Evolutionary conservation across 805 yeast species (phyloP).

Genomic region (Soucietia sequanensis): DNA sequence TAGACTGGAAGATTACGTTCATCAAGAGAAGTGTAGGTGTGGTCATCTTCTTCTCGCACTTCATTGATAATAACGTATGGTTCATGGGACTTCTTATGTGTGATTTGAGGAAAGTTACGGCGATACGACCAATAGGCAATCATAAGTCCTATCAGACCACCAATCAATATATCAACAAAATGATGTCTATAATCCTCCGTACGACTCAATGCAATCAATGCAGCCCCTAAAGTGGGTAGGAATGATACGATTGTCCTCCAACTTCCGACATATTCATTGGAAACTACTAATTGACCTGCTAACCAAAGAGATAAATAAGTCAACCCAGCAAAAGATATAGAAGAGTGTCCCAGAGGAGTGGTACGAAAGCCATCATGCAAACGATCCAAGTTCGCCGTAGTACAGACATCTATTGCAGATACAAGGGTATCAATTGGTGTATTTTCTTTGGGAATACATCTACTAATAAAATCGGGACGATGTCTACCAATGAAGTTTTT

Average conservation of each 20-base stretch:
- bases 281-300: slow-evolving; percentile 57
- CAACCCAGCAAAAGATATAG: slow-evolving; percentile 66
- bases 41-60: slow-evolving; percentile 5
- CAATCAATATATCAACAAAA: slow-evolving; percentile 77
- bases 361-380: slow-evolving; percentile 75
- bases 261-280: slow-evolving; percentile 50
- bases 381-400: slow-evolving; percentile 42
- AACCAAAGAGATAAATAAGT: slow-evolving; percentile 65
- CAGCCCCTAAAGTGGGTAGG: slow-evolving; percentile 66
- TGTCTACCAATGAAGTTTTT: slow-evolving; percentile 88
- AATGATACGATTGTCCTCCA: slow-evolving; percentile 59
- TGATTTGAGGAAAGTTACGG: slow-evolving; percentile 48
- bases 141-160: slow-evolving; percentile 62
- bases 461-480: slow-evolving; percentile 86
- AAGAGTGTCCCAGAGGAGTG: slow-evolving; percentile 81
- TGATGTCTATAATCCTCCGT: slow-evolving; percentile 95
- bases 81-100: slow-evolving; percentile 32
- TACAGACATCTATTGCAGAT: slow-evolving; percentile 64
- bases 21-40: no score
- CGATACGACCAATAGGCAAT: slow-evolving; percentile 60
- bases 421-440: slow-evolving; percentile 57
- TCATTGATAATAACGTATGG: slow-evolving; percentile 30
- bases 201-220: slow-evolving; percentile 76
- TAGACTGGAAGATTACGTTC: no score
- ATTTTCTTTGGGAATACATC: slow-evolving; percentile 69